Percentiles rank a stretch among this genome's conserved stretches.
These are phyloP conservation scores for Coriaria nepalensis DNA, from an alignment of 306 rosid genomes.

Conservation along the genomic window DNA sequence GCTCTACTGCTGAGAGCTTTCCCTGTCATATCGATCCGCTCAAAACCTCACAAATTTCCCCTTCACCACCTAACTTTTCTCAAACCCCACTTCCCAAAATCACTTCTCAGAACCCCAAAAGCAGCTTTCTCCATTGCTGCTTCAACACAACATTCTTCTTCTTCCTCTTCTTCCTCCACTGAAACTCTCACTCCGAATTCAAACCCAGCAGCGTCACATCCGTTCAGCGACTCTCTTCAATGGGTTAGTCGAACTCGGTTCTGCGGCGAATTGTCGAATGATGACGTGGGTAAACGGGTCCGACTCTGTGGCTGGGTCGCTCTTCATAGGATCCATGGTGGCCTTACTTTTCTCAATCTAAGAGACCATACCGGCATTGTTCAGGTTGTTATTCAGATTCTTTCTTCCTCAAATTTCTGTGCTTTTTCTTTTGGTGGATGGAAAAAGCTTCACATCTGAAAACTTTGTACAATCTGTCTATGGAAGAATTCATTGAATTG, in stretches of 20 bases:
- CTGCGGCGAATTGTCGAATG: conserved; percentile 46
- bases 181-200: conserved; percentile 29
- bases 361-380: conserved; percentile 72
- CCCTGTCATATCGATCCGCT: conserved; percentile 46
- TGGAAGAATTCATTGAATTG: no score
- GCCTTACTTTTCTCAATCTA: conserved; percentile 71
- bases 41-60: conserved; percentile 25
- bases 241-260: conserved; percentile 56
- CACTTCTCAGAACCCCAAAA: conserved; percentile 8
- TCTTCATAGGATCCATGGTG: conserved; percentile 80
- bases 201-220: conserved; percentile 10
- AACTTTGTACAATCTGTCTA: no score
- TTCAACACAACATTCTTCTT: conserved; percentile 15
- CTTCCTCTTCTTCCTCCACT: conserved; percentile 18
- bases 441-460: neutral
- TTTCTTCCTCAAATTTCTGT: neutral
- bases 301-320: conserved; percentile 94
- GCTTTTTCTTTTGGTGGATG: neutral
- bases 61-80: conserved; percentile 18
- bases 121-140: conserved; percentile 9
- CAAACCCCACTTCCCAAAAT: conserved; percentile 17
- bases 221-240: conserved; percentile 33
- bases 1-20: conserved; percentile 17
- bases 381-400: conserved; percentile 32
- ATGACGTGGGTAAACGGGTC: conserved; percentile 56